These are phyloP conservation scores for Puccinellia tenuiflora DNA, from an alignment of 176 grass and related monocot genomes.

Conservation along the genomic window DNA sequence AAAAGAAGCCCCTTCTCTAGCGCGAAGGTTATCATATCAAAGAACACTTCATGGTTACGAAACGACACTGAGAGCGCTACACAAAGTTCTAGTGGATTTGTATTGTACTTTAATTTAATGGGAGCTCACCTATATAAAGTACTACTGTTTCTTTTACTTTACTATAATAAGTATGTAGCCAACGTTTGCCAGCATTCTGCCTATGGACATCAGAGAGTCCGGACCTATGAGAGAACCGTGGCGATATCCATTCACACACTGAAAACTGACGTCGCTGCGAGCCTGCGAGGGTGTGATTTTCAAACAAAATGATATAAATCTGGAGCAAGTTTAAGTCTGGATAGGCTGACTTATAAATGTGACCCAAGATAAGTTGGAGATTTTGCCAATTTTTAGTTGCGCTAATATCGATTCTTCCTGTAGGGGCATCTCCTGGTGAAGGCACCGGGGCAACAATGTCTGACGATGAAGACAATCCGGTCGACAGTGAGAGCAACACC, in stretches of 20 bases:
- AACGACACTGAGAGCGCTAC: neutral
- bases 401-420: neutral
- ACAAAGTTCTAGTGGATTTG: neutral
- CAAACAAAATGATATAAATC: neutral
- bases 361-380: neutral
- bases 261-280: neutral
- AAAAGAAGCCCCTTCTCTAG: neutral
- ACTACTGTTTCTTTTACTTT: neutral
- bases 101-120: neutral
- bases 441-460: constrained; percentile 98
- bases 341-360: neutral
- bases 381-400: neutral
- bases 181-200: neutral
- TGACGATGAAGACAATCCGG: constrained; percentile 90
- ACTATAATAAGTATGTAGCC: neutral
- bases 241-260: neutral
- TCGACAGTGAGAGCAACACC: constrained; percentile 68
- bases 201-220: neutral
- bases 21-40: neutral
- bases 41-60: neutral
- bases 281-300: neutral
- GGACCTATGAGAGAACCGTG: neutral
- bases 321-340: neutral
- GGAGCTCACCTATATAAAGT: neutral
- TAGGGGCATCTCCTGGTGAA: constrained; percentile 92